Conservation (phyloP, 805 yeast species). For the Metschnikowia lachancei region DNA sequence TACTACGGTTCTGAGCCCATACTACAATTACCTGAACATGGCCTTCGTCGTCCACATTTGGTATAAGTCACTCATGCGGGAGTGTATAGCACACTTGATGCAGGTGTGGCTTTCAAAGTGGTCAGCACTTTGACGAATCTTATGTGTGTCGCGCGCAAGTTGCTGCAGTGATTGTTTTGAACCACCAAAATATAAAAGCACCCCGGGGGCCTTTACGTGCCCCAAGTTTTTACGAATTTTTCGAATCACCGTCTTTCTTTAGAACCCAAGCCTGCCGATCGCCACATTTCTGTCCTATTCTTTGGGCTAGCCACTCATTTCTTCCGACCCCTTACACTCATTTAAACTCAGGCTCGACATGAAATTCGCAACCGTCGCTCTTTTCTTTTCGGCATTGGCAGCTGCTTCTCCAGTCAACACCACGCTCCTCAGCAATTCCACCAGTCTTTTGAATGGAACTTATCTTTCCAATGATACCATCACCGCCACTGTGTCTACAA, state of each 20-base stretch:
- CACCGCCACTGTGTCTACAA: background rate
- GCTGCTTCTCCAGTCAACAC: constrained; percentile 12
- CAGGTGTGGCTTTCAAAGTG: too few relatives aligned
- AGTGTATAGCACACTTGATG: too few relatives aligned
- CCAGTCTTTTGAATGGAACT: background rate
- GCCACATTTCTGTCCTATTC: background rate
- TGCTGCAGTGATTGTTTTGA: background rate
- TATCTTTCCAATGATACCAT: background rate
- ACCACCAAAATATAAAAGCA: background rate
- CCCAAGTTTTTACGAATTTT: background rate
- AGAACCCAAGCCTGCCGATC: constrained; percentile 1
- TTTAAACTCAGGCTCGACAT: constrained; percentile 4
- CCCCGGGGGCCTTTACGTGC: background rate
- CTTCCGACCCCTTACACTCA: constrained; percentile 7
- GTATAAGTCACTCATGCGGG: too few relatives aligned
- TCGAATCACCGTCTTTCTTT: background rate
- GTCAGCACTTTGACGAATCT: background rate
- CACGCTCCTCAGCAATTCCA: background rate
- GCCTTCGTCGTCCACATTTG: too few relatives aligned
- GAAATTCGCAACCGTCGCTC: constrained; percentile 13
- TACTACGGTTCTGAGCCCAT: too few relatives aligned
- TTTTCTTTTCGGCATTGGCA: constrained; percentile 8
- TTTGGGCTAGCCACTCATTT: constrained; percentile 5
- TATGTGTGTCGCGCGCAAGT: background rate
- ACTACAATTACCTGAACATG: too few relatives aligned